These are phyloP conservation scores for Cryptococcus sp. DNA, from an alignment of 1,284 basidiomycete genomes.

Conservation along the genomic window DNA sequence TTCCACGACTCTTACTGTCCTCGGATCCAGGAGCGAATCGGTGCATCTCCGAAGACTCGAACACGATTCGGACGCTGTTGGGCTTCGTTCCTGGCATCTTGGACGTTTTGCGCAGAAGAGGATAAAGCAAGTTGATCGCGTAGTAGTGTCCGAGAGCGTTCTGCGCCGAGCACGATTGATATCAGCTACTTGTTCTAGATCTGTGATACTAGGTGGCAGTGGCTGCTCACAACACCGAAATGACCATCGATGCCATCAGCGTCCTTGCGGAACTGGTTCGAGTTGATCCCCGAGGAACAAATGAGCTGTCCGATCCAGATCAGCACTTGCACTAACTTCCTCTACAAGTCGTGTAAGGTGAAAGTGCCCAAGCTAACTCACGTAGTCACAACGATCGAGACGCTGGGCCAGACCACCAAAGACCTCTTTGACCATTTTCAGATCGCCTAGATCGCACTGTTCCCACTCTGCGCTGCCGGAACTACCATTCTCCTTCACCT, in stretches of 20 bases:
- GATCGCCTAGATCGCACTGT: slow-evolving; percentile 54
- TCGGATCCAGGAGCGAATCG: slow-evolving; percentile 45
- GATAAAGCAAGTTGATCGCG: slow-evolving; percentile 56
- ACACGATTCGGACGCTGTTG: slow-evolving; percentile 53
- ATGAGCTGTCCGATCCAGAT: slow-evolving; percentile 46
- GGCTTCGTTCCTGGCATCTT: slow-evolving; percentile 30
- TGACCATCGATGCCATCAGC: slow-evolving; percentile 55
- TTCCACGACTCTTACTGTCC: slow-evolving; percentile 27
- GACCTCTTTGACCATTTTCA: slow-evolving; percentile 53
- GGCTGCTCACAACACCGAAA: slow-evolving; percentile 40
- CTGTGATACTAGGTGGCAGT: no score
- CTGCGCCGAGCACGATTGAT: not conserved
- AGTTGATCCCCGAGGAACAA: slow-evolving; percentile 54
- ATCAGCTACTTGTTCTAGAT: no score
- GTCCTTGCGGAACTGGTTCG: slow-evolving; percentile 53
- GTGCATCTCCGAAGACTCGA: slow-evolving; percentile 56
- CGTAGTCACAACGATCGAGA: slow-evolving; percentile 55
- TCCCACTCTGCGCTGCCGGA: slow-evolving; percentile 52
- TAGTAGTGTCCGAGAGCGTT: slow-evolving; percentile 57
- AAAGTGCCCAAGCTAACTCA: slow-evolving; percentile 40
- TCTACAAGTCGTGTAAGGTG: no score
- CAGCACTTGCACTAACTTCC: not conserved
- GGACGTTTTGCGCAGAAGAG: slow-evolving; percentile 54
- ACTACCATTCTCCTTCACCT: slow-evolving; percentile 30
- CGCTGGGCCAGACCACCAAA: slow-evolving; percentile 48